Conservation (phyloP, 202 grass and related monocot species). For the Musa balbisiana region DNA sequence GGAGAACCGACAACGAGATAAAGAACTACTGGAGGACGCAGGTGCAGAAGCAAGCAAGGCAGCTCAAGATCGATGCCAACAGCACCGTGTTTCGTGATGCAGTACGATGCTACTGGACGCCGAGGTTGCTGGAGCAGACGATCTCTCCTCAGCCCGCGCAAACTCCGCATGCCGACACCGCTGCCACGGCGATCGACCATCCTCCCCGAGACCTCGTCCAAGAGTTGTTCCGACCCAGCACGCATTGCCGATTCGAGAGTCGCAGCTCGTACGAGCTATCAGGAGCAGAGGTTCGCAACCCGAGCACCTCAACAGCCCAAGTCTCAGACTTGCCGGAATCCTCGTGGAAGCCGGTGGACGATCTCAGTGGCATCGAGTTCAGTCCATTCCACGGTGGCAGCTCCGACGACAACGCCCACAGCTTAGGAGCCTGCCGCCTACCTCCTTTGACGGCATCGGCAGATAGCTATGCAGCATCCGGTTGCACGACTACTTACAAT, state of each 20-base stretch:
- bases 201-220: not conserved
- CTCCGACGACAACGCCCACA: not conserved
- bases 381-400: not conserved
- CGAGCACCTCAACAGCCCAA: not conserved
- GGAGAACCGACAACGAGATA: slow-evolving; percentile 14
- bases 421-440: not conserved
- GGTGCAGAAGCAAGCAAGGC: slow-evolving; percentile 11
- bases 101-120: not conserved
- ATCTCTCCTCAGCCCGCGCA: not conserved
- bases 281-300: not conserved
- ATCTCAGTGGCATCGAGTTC: not conserved
- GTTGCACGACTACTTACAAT: not conserved
- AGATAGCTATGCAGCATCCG: not conserved
- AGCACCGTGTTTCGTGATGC: slow-evolving; percentile 8
- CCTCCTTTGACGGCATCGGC: not conserved
- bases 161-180: not conserved
- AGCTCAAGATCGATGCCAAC: slow-evolving; percentile 11
- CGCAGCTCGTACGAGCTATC: not conserved
- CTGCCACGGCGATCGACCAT: not conserved
- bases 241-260: too few relatives aligned
- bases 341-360: not conserved
- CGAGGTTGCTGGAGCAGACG: slow-evolving; percentile 9
- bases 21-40: slow-evolving; percentile 12
- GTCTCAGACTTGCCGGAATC: not conserved
- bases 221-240: not conserved